These are phyloP conservation scores for Coffea humblotiana DNA, from an alignment of 305 asterid species.

Conservation along the genomic window DNA sequence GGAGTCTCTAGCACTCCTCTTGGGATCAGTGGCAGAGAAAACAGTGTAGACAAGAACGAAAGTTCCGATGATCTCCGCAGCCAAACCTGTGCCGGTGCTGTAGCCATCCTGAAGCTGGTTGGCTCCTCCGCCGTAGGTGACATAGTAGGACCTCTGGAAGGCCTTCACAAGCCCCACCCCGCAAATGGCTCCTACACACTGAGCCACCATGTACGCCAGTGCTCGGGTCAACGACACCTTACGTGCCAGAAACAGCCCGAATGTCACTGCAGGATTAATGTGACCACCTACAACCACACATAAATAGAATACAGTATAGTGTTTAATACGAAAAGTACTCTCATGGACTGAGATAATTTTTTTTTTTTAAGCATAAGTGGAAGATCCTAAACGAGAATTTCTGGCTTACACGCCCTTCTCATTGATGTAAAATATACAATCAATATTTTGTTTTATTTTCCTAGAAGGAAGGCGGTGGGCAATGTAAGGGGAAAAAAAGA, in stretches of 20 bases:
- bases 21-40: conserved; percentile 88
- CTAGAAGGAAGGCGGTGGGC: background rate
- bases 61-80: conserved; percentile 39
- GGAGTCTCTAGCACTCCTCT: conserved; percentile 81
- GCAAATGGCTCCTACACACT: conserved; percentile 40
- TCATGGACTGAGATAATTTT: too few species aligned
- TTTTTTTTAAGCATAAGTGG: too few species aligned
- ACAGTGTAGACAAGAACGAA: conserved; percentile 65
- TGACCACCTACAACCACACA: conserved; percentile 30
- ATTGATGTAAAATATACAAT: too few species aligned
- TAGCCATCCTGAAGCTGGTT: conserved; percentile 25
- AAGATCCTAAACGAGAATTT: too few species aligned
- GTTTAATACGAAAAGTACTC: too few species aligned
- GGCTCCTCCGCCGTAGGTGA: conserved; percentile 29
- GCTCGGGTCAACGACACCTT: conserved; percentile 35
- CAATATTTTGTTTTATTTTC: too few species aligned
- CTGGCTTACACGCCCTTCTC: too few species aligned
- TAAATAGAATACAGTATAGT: too few species aligned
- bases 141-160: conserved; percentile 26
- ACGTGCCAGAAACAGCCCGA: conserved; percentile 38
- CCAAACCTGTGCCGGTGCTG: conserved; percentile 33
- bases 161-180: conserved; percentile 40
- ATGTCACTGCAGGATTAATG: conserved; percentile 42
- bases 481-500: background rate
- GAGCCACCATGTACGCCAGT: conserved; percentile 39